Base-by-base conservation (phyloP, 495 filamentous ascomycete genomes). In the Ascobolus immersus region DNA sequence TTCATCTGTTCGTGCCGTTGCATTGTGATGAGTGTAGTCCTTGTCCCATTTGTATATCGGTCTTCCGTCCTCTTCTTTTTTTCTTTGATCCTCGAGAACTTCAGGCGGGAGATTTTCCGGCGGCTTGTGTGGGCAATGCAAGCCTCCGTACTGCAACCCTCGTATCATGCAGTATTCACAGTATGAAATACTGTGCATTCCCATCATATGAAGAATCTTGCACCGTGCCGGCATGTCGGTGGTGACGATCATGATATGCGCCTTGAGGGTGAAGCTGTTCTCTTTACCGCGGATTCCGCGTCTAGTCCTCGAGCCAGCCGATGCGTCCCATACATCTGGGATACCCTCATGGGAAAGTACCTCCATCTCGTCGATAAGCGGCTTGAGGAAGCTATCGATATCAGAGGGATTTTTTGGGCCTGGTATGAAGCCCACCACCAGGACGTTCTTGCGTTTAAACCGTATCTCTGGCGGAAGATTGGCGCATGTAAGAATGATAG, bases 341-440 rank as follows among this genome's bases (percentile, higher is more conserved):
- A 40, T 17, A 22, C 21, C 39, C 2, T 5, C 17, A n/a, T n/a
- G n/a, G 10, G 19, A 27, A 3, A 41, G 34, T 4, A 25, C 17
- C 2, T 28, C 2, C 10, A 42, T 31, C 18, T 42, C 40, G 5
- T 32, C 10, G 2, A 39, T 13, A 0, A 42, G 20, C 0, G 32
- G 40, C 29, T 24, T 39, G 3, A 39, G 26, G 19, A 42, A 42
- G 1, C 31, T 39, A 6, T 42, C 40, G 2, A 38, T 17, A 29
- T 41, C 34, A 12, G 36, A 37, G 2, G 21, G 28, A 12, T 29
- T 15, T 6, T 42, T 35, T 0, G 36, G 40, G 1, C 40, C 36
- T 4, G 32, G 36, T 8, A 39, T 32, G 15, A 39, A 35, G 5
- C 36, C 40, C 0, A 22, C 4, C 4, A 30, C 10, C 3, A 42